Evolutionary conservation across 2,329 filamentous ascomycete genomes (phyloP).

Genomic region (Tolypocladium nubicola): DNA sequence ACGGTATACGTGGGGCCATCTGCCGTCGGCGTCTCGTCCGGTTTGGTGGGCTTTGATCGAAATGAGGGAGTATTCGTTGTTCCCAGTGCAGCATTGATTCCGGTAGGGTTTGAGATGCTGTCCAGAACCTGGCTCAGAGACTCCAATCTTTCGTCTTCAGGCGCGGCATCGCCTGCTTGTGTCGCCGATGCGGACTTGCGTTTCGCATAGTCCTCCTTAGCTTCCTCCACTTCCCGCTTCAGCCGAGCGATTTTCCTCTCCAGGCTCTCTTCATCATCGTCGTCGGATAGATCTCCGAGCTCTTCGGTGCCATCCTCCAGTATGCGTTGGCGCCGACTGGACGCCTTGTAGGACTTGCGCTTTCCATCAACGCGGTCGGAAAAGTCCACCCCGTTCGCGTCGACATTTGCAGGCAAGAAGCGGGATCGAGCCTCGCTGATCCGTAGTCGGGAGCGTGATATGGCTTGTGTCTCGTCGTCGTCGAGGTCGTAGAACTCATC

Average conservation of each 20-base stretch:
- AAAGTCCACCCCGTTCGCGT: conserved; percentile 73
- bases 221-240: conserved; percentile 70
- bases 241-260: conserved; percentile 73
- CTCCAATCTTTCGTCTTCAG: conserved; percentile 31
- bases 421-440: conserved; percentile 69
- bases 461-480: conserved; percentile 52
- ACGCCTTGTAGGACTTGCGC: conserved; percentile 72
- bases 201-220: conserved; percentile 51
- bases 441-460: conserved; percentile 67
- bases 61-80: conserved; percentile 4
- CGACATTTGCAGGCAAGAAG: conserved; percentile 66
- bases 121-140: conserved; percentile 65
- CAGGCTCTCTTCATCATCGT: conserved; percentile 65
- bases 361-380: conserved; percentile 80
- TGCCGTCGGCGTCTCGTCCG: conserved; percentile 9
- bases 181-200: conserved; percentile 36
- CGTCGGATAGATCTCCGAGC: conserved; percentile 65
- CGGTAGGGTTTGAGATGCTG: conserved; percentile 37
- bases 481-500: conserved; percentile 53
- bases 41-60: conserved; percentile 7
- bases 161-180: conserved; percentile 35
- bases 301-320: conserved; percentile 54
- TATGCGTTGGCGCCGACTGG: conserved; percentile 54
- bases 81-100: conserved; percentile 5
- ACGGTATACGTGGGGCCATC: conserved; percentile 48